phyloP scores from a whole-genome alignment of 1,284 basidiomycete genomes.

The Ustilago bromivora region DNA sequence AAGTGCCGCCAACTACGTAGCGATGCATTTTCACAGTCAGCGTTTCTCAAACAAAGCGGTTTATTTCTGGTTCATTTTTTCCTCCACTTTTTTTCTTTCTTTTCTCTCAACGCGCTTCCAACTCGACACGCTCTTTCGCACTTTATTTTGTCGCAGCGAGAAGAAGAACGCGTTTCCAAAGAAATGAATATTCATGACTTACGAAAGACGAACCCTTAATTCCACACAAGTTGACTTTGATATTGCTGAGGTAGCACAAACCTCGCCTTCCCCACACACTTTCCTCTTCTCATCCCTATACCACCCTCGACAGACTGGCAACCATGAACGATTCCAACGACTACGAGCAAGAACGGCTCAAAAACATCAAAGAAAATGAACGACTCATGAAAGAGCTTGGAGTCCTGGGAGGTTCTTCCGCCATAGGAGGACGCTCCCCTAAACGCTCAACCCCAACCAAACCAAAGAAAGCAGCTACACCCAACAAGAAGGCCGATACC shows the following conservation, averaged over 20 bases:
- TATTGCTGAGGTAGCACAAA: not conserved
- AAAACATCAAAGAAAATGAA: constrained; percentile 67
- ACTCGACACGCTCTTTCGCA: constrained; percentile 1
- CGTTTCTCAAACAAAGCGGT: not conserved
- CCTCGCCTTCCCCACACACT: not conserved
- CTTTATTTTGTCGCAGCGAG: not conserved
- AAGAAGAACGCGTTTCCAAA: constrained; percentile 3
- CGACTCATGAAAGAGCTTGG: constrained; percentile 62
- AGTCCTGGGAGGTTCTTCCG: constrained; percentile 52
- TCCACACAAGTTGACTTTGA: not conserved
- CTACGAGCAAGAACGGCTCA: constrained; percentile 62
- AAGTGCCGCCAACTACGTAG: constrained; percentile 22
- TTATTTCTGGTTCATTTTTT: constrained; percentile 3
- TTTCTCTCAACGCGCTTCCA: constrained; percentile 5
- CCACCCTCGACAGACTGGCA: not conserved
- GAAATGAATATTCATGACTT: not conserved
- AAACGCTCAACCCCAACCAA: constrained; percentile 32
- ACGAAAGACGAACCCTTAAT: constrained; percentile 4
- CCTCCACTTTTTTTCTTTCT: not conserved
- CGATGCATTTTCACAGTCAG: constrained; percentile 28
- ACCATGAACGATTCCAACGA: constrained; percentile 51
- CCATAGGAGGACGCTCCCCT: constrained; percentile 41
- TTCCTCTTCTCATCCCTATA: not conserved
- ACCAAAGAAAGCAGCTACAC: constrained; percentile 38
- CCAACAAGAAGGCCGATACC: constrained; percentile 30